These are phyloP conservation scores for Arthrobotrys sinensis DNA, from an alignment of 2,329 filamentous ascomycete genomes.

Conservation along the genomic window DNA sequence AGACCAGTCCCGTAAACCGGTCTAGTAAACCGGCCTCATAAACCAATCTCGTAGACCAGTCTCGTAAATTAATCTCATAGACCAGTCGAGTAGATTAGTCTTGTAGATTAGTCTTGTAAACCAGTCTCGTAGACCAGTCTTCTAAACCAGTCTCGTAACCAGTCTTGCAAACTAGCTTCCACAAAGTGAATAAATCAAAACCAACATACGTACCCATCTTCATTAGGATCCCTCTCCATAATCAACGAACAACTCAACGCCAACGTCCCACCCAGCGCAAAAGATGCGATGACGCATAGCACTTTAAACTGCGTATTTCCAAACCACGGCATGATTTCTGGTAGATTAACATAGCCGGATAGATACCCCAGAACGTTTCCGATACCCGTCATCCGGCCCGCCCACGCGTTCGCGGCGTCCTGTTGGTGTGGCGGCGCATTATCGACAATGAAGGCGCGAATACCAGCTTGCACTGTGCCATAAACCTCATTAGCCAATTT, in stretches of 20 bases:
- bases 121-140: not conserved
- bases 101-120: too few relatives aligned
- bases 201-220: too few relatives aligned
- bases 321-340: conserved; percentile 77
- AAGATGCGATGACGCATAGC: conserved; percentile 85
- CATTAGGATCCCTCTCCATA: conserved; percentile 83
- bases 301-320: conserved; percentile 94
- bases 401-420: conserved; percentile 94
- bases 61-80: too few relatives aligned
- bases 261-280: conserved; percentile 75
- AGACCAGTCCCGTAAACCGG: too few relatives aligned
- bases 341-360: conserved; percentile 54
- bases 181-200: too few relatives aligned
- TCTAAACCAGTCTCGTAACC: too few relatives aligned
- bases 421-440: conserved; percentile 93
- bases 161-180: too few relatives aligned
- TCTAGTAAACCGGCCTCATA: too few relatives aligned
- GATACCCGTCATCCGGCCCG: conserved; percentile 85
- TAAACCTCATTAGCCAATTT: conserved; percentile 34
- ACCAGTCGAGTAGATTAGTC: too few relatives aligned
- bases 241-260: conserved; percentile 73
- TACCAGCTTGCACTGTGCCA: conserved; percentile 82
- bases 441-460: conserved; percentile 93
- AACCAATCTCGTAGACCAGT: too few relatives aligned
- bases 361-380: conserved; percentile 87